phyloP scores from a whole-genome alignment of 1,139 yeast species.

The Geotrichum citri-aurantii region DNA sequence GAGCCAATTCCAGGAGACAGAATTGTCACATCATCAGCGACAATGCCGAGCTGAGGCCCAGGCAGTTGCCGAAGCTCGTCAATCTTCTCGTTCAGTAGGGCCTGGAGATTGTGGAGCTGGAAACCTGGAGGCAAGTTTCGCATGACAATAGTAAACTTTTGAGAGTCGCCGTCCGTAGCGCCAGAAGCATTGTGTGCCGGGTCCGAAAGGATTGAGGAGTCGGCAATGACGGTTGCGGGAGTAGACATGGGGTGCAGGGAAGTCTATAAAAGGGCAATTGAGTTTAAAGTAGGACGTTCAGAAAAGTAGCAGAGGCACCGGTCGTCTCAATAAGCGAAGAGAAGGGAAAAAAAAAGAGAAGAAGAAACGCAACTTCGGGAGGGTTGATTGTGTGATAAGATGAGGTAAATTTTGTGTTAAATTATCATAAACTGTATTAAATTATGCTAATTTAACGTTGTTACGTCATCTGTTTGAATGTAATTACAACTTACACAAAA shows the following conservation, averaged over 20 bases:
- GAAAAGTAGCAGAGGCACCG: neutral
- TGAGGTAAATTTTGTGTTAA: neutral
- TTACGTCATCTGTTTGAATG: neutral
- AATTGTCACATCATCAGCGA: neutral
- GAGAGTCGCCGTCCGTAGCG: neutral
- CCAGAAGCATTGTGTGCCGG: neutral
- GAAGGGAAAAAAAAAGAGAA: neutral
- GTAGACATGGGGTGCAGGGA: neutral
- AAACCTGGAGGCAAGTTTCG: neutral
- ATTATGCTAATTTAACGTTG: neutral
- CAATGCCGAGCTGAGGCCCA: neutral
- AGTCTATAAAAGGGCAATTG: neutral
- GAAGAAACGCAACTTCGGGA: neutral
- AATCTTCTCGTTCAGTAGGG: neutral
- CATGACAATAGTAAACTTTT: neutral
- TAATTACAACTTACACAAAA: neutral
- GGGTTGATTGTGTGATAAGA: neutral
- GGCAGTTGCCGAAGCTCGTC: neutral
- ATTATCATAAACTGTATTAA: neutral
- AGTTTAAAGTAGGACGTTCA: neutral
- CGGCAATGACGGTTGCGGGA: neutral
- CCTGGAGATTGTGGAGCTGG: neutral
- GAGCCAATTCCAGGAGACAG: neutral
- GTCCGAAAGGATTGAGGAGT: neutral
- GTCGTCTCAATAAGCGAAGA: neutral